A percentile compares a stretch with the other conserved stretches of the same genome.
Conservation (phyloP, 768 basidiomycete species). For the Ramaria rubella region DNA sequence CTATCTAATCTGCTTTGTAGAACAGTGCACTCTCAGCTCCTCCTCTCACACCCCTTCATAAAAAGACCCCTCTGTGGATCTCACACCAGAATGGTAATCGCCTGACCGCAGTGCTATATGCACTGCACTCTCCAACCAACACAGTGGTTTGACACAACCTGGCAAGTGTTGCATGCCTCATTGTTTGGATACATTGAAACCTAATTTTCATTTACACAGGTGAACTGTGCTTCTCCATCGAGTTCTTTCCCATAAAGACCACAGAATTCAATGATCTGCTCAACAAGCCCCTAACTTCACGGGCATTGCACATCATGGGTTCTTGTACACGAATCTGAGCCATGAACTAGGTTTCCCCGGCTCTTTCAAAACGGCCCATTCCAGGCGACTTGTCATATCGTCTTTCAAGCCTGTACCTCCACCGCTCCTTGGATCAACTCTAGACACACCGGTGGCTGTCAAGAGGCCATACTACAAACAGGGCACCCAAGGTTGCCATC, state of each 20-base stretch:
- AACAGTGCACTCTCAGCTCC: no score
- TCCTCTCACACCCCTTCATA: no score
- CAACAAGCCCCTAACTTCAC: not conserved
- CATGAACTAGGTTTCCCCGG: not conserved
- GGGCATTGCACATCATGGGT: not conserved
- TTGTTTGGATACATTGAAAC: not conserved
- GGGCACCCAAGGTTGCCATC: not conserved
- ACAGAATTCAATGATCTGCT: not conserved
- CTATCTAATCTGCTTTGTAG: no score
- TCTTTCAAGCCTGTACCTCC: not conserved
- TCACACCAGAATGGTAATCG: no score
- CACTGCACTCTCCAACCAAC: not conserved
- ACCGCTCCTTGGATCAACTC: not conserved
- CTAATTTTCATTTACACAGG: not conserved
- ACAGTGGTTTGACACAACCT: not conserved
- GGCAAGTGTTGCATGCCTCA: not conserved
- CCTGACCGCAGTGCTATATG: not conserved
- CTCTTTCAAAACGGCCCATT: not conserved
- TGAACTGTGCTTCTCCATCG: not conserved
- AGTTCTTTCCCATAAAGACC: not conserved
- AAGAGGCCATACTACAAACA: not conserved
- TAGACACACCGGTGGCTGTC: not conserved
- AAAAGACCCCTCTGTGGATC: no score
- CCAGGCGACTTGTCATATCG: not conserved
- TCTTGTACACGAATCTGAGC: not conserved